Base-by-base conservation (phyloP, 2,329 filamentous ascomycete genomes). In the Chaetoscypha palmicola region DNA sequence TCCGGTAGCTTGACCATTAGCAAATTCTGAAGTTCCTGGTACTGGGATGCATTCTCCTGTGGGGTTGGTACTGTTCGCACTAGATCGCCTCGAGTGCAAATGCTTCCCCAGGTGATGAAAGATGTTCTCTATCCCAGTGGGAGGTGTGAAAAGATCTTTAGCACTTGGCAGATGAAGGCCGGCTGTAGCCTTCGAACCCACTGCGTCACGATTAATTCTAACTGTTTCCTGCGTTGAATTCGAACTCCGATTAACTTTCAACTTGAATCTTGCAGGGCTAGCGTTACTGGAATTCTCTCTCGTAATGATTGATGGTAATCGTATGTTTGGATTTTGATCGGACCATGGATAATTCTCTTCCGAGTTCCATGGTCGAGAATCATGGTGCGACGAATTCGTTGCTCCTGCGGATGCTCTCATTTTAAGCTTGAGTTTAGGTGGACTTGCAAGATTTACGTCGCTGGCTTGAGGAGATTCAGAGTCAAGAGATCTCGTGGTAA, bases 61-160 rank as follows among this genome's bases (percentile, higher is more conserved):
- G 21, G 38, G 34, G 36, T 41, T 38, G 28, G 41, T 51, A 31
- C 52, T 59, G 23, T 43, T 53, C 9, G 41, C 33, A 41, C 54
- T 58, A 10, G 47, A 22, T 37, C 50, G 58, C 21, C 55, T 50
- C 14, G 56, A 50, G 41, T 58, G 53, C 10, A 60, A 39, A 45
- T 56, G 55, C 31, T 39, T 52, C 38, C 53, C 51, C 28, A 61
- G 54, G 37, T 58, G 54, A 28, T 49, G 56, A 41, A 63, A 60
- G n/a, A 61, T 51, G 28, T 49, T 54, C 21, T 59, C 53, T 23
- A 61, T 39, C 24, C 56, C 56, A 36, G 43, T 39, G 37, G 47
- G 37, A 7, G 60, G 46, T 10, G 59, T 60, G 43, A 63, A 63
- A 12, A 63, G 39, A 44, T 63, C 60, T 44, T 54, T 58, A 8